Evolutionary conservation across 129 eudicot species (phyloP), one percentile per base, ranked within the genome.

Genomic region (Logfia minima): DNA sequence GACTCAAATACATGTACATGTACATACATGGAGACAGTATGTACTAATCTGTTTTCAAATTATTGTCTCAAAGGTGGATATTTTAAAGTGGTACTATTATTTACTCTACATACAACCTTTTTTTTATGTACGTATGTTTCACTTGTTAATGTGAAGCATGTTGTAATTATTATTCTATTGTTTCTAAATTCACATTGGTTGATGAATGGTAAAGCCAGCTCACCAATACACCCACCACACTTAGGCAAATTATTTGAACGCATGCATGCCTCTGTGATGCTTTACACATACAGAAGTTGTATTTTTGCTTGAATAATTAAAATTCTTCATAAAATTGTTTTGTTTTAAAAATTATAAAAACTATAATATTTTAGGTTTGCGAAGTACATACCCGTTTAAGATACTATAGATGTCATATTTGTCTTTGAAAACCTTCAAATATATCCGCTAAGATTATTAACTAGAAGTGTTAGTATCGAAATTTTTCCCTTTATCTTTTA

Each of bases 81-180:
- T 18, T 6, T 19, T 28, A 39, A 10, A 34, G 48, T 41, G 48
- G 48, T 41, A 10, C 48, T 10, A 9, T 41, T 23, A 51, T 71
- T 45, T 61, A 28, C 32, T 71, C 52, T 14, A 70, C 24, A 58
- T 4, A 51, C 21, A 63, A 21, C 32, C 14, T 8, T 60, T 39
- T 31, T 75, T 10, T 21, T 41, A 26, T 26, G 22, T 29, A 32
- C 66, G 35, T 76, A 8, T 51, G 21, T 62, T 51, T 34, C 67
- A 77, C 74, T 26, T 74, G 23, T 9, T 13, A 66, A 73, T 74
- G 79, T 18, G 29, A 80, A 66, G 84, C 79, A 80, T 66, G 79
- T 74, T 80, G 43, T 66, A 74, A 8, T 74, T 26, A 28, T 74
- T 74, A 66, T 74, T 74, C 35, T 66, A 55, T 53, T 37, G 37